Base-by-base conservation (phyloP, 208 protist species). In the Leishmania mexicana region DNA sequence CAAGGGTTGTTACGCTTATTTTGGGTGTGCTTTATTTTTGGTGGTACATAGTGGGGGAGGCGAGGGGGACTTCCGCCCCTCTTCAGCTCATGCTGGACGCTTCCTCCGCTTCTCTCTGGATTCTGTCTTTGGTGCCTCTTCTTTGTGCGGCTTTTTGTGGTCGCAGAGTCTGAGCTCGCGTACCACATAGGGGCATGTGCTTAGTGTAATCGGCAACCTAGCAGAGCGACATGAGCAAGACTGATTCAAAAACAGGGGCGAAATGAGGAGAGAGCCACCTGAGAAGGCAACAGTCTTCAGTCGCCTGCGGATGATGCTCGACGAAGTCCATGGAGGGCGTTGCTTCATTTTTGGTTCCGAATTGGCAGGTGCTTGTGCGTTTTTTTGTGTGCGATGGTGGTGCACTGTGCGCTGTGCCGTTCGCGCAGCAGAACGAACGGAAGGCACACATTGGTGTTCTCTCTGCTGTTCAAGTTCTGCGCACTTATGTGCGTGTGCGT, bases 91-190 rank as follows among this genome's bases (percentile, higher is more conserved):
- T 42, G 47, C 31, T 58, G 49, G 40, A 35, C 31, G n/a, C 31
- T n/a, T 76, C 51, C 19, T 51, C 31, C 28, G 49, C 31, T 60
- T 76, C 42, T 76, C 40, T 82, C 70, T 75, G 57, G 47, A 47
- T 21, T 51, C 13, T 13, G 35, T 24, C 28, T 21, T 74, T 31
- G 38, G 35, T 7, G 8, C 70, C 17, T 51, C n/a, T 51, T 17
- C 24, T 54, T 74, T 54, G 28, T 35, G 70, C 24, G 17, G 70
- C 42, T 74, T 54, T 54, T 54, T 54, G 8, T 38, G 7, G 13
- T 53, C 67, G n/a, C 31, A 28, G 11, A 54, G 70, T 51, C 40
- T 51, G 45, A 74, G 24, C 45, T 47, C 45, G 51, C 21, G 70
- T 53, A 21, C 45, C 28, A 21, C 70, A 72, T 47, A 31, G 67